A percentile compares a stretch with the other conserved stretches of the same genome.
Conservation (phyloP, 345 rosid genomes). For the Eucalyptus virginea region DNA sequence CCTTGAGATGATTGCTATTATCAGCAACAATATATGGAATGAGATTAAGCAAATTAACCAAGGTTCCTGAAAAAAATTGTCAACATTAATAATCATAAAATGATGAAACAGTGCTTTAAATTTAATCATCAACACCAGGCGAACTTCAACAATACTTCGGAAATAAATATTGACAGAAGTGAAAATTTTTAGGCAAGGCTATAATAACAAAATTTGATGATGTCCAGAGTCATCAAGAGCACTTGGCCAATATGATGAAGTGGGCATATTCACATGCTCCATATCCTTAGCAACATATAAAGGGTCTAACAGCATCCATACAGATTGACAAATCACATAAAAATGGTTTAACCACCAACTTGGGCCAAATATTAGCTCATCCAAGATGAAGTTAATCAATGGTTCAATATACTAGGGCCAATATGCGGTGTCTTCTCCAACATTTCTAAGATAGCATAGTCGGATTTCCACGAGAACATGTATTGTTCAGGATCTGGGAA, state of each 20-base stretch:
- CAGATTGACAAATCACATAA: neutral
- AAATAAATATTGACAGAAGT: neutral
- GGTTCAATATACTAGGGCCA: neutral
- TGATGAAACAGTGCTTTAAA: neutral
- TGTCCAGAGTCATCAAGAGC: neutral
- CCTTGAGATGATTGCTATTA: slow-evolving; percentile 43
- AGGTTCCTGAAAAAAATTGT: slow-evolving; percentile 44
- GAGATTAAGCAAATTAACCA: slow-evolving; percentile 61
- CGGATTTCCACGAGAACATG: neutral
- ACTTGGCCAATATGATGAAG: neutral
- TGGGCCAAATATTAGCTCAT: neutral
- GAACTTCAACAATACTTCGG: neutral
- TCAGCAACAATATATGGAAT: slow-evolving; percentile 48
- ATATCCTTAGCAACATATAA: neutral
- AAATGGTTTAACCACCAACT: neutral
- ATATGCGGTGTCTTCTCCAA: neutral
- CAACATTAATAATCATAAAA: neutral
- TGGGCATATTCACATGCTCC: neutral
- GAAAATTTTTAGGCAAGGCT: neutral
- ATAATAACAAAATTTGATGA: neutral
- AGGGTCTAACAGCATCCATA: neutral
- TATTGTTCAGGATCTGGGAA: neutral
- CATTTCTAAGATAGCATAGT: neutral
- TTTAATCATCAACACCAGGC: neutral
- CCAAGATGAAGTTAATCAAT: neutral